phyloP scores from a whole-genome alignment of 176 grass and related monocot species.

The Bolboschoenus planiculmis region DNA sequence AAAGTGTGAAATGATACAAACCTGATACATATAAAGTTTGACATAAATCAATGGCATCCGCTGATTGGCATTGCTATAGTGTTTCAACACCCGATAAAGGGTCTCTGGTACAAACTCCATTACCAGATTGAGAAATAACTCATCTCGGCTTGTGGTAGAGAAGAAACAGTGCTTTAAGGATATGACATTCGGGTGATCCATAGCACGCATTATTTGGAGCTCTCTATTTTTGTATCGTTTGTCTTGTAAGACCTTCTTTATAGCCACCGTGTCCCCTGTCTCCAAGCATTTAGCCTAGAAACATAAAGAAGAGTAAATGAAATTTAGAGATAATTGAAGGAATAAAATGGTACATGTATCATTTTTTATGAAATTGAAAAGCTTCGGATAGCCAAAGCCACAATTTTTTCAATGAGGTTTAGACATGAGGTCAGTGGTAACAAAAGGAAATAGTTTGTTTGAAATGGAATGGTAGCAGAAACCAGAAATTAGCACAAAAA shows the following conservation, averaged over 20 bases:
- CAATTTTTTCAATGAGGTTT: not conserved
- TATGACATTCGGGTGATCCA: conserved; percentile 89
- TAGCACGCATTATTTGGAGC: conserved; percentile 79
- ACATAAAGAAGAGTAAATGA: not conserved
- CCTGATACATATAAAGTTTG: conserved; percentile 94
- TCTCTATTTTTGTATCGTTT: conserved; percentile 93
- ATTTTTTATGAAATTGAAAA: not conserved
- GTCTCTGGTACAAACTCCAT: conserved; percentile 96
- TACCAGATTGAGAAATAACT: conserved; percentile 95
- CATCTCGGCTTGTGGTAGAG: conserved; percentile 89
- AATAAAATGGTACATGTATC: not conserved
- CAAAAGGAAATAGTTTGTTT: not conserved
- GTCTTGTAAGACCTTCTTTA: conserved; percentile 97
- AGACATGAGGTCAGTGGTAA: not conserved
- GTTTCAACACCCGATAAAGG: conserved; percentile 72
- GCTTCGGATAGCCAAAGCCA: not conserved
- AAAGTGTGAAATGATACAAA: not conserved
- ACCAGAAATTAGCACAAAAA: not conserved
- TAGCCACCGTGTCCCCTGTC: conserved; percentile 76
- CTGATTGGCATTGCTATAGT: conserved; percentile 96
- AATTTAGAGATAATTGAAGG: not conserved
- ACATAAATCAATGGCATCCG: conserved; percentile 93
- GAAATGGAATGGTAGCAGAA: not conserved
- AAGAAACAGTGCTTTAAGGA: conserved; percentile 97
- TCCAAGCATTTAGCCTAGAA: conserved; percentile 91